Conservation (phyloP, 108 stramenopile species). For the Stephanodiscus triporus region DNA sequence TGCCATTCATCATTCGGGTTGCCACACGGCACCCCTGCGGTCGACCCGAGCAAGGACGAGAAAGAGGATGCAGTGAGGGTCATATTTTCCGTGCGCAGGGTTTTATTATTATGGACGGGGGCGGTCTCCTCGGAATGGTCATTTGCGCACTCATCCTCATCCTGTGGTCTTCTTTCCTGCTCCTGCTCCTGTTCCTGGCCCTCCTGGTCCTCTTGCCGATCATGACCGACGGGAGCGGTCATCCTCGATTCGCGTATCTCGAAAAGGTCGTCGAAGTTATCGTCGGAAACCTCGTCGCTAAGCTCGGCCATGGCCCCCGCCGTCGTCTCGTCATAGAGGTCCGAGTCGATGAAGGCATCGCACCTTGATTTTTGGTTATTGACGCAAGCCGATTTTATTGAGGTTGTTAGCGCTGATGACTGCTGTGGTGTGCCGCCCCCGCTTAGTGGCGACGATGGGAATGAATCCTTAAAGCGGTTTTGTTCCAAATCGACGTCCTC, state of each 20-base stretch:
- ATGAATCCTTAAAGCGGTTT: slow-evolving; percentile 11
- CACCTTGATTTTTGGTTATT: slow-evolving; percentile 17
- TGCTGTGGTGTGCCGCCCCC: background rate
- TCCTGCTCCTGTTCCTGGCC: no score
- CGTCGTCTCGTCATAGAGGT: no score
- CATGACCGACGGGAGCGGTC: background rate
- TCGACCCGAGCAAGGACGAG: no score
- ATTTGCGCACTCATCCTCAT: no score
- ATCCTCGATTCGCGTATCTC: background rate
- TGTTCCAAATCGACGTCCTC: slow-evolving; percentile 2
- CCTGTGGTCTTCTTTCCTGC: no score
- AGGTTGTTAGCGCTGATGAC: background rate
- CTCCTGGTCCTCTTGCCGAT: background rate
- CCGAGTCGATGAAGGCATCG: slow-evolving; percentile 6
- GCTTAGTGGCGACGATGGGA: slow-evolving; percentile 11
- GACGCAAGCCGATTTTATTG: background rate
- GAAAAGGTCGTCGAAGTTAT: background rate
- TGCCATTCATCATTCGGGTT: no score
- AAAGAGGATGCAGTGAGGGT: no score
- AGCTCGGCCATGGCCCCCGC: background rate
- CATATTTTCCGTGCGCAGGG: no score
- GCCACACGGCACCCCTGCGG: no score
- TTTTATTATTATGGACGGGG: no score
- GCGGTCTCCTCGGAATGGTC: no score
- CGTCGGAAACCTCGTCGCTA: background rate